Evolutionary conservation across 2,329 filamentous ascomycete species (phyloP), one percentile per base, ranked within the genome.

Genomic region (Penicillium sp.): DNA sequence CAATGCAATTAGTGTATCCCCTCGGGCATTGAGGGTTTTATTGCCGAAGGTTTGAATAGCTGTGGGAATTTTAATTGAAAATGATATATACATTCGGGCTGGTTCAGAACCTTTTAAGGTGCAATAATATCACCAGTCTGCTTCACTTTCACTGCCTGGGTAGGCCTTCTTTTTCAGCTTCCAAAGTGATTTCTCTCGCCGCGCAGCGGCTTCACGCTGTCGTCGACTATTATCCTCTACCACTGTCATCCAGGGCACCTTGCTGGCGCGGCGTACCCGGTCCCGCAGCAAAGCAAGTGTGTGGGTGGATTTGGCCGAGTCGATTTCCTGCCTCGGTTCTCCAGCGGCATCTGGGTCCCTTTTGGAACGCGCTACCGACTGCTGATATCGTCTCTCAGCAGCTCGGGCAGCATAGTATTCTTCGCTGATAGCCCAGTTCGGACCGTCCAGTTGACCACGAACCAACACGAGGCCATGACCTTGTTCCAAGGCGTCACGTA

Each of bases 401-500:
- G 64, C 58, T 26, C 60, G 57, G 1, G 64, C 64, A 7, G 61
- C 56, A 32, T 67, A 53, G 40, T 66, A 66, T 15, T 67, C 64
- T 46, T 70, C 67, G 33, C 59, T 63, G 32, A 70, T 54, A 2
- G 66, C 65, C 67, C 67, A 70, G 37, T 65, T 64, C 5, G 67
- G 67, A 27, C 62, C 67, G 50, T 70, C 67, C 9, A 69, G 44
- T 15, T 57, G 56, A 1, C 73, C 73, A 26, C 70, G 61, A 6
- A 75, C 70, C 3, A 76, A 61, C 2, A 74, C 62, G 3, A 74
- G 57, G n/a, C 61, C 55, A 13, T 60, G 51, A 2, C 62, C 60
- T 20, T 64, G 53, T 17, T 64, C 51, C 4, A 66, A 43, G 2
- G 59, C 47, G 5, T 54, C 44, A 8, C 52, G 52, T 20, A 69